These are phyloP conservation scores for Nematocida sp. DNA, from an alignment of 371 early-diverging fungal species.

Conservation along the genomic window DNA sequence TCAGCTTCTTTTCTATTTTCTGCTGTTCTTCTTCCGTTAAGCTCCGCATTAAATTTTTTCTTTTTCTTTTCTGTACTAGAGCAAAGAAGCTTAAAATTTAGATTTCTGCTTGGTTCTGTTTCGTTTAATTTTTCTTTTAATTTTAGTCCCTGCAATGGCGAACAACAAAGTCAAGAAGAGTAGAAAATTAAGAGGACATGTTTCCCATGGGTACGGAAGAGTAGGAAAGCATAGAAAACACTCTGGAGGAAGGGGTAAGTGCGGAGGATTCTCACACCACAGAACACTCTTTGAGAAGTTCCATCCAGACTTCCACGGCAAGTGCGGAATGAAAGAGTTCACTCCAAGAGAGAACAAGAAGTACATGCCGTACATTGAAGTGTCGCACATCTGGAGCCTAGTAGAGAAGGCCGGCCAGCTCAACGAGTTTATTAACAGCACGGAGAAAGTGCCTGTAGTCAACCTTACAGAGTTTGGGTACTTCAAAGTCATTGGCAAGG, in stretches of 20 bases:
- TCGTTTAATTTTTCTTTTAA: constrained; percentile 15
- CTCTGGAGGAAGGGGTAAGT: constrained; percentile 97
- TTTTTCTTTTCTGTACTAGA: not conserved
- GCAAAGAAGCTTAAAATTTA: constrained; percentile 17
- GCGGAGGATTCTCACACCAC: constrained; percentile 99
- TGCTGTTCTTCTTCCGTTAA: constrained; percentile 58
- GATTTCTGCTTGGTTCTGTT: constrained; percentile 9
- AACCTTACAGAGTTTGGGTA: constrained; percentile 69
- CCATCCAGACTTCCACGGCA: constrained; percentile 99
- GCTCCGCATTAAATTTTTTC: constrained; percentile 57
- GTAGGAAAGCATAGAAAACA: constrained; percentile 98
- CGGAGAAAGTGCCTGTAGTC: constrained; percentile 68
- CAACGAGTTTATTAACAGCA: constrained; percentile 74
- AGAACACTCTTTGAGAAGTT: constrained; percentile 98
- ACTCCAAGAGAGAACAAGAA: constrained; percentile 71
- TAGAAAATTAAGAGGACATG: constrained; percentile 65
- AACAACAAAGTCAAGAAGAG: constrained; percentile 51
- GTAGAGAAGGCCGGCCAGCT: constrained; percentile 77
- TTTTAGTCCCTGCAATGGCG: constrained; percentile 53
- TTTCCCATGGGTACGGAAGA: constrained; percentile 65
- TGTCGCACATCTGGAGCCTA: constrained; percentile 82
- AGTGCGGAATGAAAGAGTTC: constrained; percentile 98
- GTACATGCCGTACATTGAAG: constrained; percentile 81
- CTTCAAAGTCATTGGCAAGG: constrained; percentile 91
- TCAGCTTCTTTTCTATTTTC: constrained; percentile 60